Conservation (phyloP, 495 filamentous ascomycete genomes). For the Trichoderma asperelloides region DNA sequence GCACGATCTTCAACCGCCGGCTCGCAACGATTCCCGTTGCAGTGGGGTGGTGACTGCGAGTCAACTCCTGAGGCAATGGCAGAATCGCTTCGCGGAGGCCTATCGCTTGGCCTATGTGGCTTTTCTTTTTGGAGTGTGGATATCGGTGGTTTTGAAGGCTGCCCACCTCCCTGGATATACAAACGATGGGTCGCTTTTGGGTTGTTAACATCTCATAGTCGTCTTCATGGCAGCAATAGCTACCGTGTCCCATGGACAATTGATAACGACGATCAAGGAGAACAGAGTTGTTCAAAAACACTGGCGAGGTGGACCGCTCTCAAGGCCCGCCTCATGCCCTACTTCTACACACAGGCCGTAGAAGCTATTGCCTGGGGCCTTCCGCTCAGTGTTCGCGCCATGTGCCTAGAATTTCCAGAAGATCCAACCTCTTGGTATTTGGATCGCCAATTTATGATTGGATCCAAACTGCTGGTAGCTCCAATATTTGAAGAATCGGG, state of each 20-base stretch:
- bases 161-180: slow-evolving; percentile 57
- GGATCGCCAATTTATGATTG: slow-evolving; percentile 63
- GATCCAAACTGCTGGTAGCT: slow-evolving; percentile 47
- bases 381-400: slow-evolving; percentile 47
- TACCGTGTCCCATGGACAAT: slow-evolving; percentile 68
- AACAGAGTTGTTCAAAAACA: slow-evolving; percentile 42
- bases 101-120: slow-evolving; percentile 55
- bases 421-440: slow-evolving; percentile 53
- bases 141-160: slow-evolving; percentile 67
- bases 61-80: slow-evolving; percentile 65
- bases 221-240: slow-evolving; percentile 55
- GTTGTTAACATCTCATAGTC: slow-evolving; percentile 56
- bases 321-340: slow-evolving; percentile 56
- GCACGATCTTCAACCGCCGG: slow-evolving; percentile 58
- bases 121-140: slow-evolving; percentile 64
- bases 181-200: slow-evolving; percentile 72
- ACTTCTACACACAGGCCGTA: slow-evolving; percentile 48
- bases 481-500: slow-evolving; percentile 53
- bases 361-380: slow-evolving; percentile 35
- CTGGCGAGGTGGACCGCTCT: slow-evolving; percentile 49
- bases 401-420: slow-evolving; percentile 57
- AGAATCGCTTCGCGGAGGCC: slow-evolving; percentile 60
- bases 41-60: slow-evolving; percentile 63
- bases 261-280: slow-evolving; percentile 44
- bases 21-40: slow-evolving; percentile 57